Percentiles rank a stretch among this genome's conserved stretches.
phyloP scores from a whole-genome alignment of 768 basidiomycete species.

The Lactifluus pinguis region DNA sequence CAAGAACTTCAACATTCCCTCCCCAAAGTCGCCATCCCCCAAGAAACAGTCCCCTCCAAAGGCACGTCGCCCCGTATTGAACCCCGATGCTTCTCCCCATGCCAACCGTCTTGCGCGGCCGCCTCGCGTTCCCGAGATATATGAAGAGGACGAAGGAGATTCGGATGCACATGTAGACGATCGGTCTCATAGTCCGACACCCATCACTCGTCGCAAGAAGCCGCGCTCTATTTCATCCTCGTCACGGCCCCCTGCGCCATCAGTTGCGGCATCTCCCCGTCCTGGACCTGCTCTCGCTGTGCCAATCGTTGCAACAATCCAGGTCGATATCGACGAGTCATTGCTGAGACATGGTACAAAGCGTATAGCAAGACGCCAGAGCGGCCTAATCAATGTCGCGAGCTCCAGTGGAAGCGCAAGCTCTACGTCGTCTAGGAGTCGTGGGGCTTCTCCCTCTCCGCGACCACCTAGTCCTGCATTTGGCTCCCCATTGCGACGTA shows the following conservation, averaged over 20 bases:
- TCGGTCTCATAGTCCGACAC: conserved; percentile 29
- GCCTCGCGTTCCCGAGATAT: conserved; percentile 57
- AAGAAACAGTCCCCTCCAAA: conserved; percentile 33
- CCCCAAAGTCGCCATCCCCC: conserved; percentile 30
- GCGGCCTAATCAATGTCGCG: conserved; percentile 42
- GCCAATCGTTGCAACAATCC: conserved; percentile 20
- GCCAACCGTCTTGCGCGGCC: conserved; percentile 51
- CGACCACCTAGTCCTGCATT: conserved; percentile 61
- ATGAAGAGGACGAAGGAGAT: conserved; percentile 55
- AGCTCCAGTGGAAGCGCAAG: not conserved
- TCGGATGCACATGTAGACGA: conserved; percentile 38
- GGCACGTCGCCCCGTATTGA: conserved; percentile 38
- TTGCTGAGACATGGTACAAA: conserved; percentile 27
- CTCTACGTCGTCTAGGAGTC: conserved; percentile 23
- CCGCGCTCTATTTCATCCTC: conserved; percentile 28
- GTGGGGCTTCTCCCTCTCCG: conserved; percentile 34
- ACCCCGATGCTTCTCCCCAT: conserved; percentile 39
- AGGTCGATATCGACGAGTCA: conserved; percentile 28
- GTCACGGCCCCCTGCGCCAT: conserved; percentile 41
- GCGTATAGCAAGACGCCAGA: conserved; percentile 34
- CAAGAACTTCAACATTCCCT: conserved; percentile 44
- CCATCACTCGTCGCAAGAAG: conserved; percentile 37
- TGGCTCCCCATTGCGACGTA: conserved; percentile 49
- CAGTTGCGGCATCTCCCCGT: conserved; percentile 35
- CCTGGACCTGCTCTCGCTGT: conserved; percentile 22